Evolutionary conservation across 495 filamentous ascomycete species (phyloP), one percentile per base, ranked within the genome.

Genomic region (Terfezia boudieri): DNA sequence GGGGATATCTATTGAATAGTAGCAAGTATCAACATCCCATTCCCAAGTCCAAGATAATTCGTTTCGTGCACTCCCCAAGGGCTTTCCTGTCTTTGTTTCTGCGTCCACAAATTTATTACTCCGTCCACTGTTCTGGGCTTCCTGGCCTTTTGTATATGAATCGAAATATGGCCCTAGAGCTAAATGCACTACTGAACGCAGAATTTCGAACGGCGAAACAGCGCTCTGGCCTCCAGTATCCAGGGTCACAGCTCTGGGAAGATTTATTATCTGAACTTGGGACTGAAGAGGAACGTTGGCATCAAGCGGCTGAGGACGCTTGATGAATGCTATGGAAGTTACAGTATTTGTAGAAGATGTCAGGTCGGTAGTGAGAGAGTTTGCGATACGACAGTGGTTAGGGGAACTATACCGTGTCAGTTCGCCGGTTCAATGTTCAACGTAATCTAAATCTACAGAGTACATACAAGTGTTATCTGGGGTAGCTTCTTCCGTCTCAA

Each of bases 1-100:
- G 74, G 35, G 90, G 90, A 66, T 99, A 99, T 55, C 90, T 77
- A 73, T 99, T 96, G 76, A 94, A 99, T n/a, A n/a, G n/a, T 7
- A 32, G 26, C 26, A 32, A 4, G 26, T 4, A 32, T 32, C 26
- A 32, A 2, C 26, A 32, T 32, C 26, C 7, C 2, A 5, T 32
- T 7, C 26, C 26, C 1, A 32, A 32, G 2, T 32, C 26, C 26
- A 32, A 32, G 20, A 20, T 32, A 32, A 32, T 32, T 2, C 26
- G 26, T 48, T 4, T 48, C 43, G 20, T 48, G 14, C 7, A 48
- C 7, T 9, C n/a, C 11, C 1, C 10, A 10, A 12, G 14, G 37
- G 22, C 54, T 36, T 48, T 50, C 62, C 62, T 36, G 84, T 93
- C 72, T 92, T 90, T 16, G 81, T 79, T 62, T 94, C 89, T 14